Evolutionary conservation across 345 rosid species (phyloP), one percentile per base, ranked within the genome.

Genomic region (Euclidium syriacum): DNA sequence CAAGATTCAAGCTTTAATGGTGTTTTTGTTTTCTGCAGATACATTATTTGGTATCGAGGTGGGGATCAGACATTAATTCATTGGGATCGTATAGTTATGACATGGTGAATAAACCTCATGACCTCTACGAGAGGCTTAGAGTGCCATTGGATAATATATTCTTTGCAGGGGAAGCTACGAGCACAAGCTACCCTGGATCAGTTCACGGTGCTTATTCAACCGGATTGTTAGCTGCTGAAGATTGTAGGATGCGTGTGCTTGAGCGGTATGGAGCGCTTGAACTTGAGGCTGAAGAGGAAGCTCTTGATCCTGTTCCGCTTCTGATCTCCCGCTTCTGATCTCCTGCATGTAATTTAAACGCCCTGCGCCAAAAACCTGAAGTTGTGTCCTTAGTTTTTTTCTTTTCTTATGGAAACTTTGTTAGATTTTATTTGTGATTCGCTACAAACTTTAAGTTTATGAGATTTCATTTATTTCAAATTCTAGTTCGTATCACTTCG

Each of bases 111-210:
- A 90, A 78, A 50, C 67, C 99, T 79, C 96, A 90, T 33, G 94
- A 86, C 73, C 87, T 86, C 70, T 95, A 86, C 24, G 99, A 95
- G 69, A 81, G 71, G 79, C 79, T 95, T 22, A 83, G 97, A 75
- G 76, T 83, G 17, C 97, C 99, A 5, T 75, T 95, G 7, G 99
- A 95, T 72, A 95, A 95, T 71, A 60, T 95, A 69, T 95, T 95
- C 86, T 95, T 95, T 79, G 97, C 99, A 0, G 97, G 99, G 53
- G 99, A 95, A 79, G 99, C 99, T 10, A 90, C 99, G 1, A 95
- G 97, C 50, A 22, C 61, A 62, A 80, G 77, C 77, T 95, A 70
- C 74, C 90, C 96, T 0, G 96, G 99, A 15, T 95, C 96, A 10
- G 90, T 88, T 35, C 99, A 90, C 23, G 99, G 97, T 12, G 99